These are phyloP conservation scores for Aspergillus haitiensis DNA, from an alignment of 495 filamentous ascomycete genomes.

Conservation along the genomic window DNA sequence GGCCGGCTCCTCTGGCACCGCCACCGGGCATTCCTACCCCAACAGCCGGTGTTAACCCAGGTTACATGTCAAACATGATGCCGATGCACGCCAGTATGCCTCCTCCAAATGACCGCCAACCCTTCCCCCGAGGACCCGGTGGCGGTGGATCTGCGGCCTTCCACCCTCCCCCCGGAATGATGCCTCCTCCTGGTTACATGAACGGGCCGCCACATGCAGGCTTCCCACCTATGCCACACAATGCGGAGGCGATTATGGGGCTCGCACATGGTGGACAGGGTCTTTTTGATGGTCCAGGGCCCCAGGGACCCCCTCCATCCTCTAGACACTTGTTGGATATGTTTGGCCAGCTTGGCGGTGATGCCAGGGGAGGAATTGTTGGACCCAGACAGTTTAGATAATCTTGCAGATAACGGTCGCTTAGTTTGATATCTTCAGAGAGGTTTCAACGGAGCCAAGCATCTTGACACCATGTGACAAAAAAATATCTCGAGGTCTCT, in stretches of 20 bases:
- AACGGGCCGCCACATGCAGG: constrained; percentile 47
- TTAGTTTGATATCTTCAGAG: neutral
- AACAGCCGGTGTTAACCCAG: constrained; percentile 40
- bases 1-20: constrained; percentile 42
- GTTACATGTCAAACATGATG: constrained; percentile 48
- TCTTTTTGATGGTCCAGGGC: constrained; percentile 43
- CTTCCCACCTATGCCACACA: constrained; percentile 49
- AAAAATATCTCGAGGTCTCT: neutral
- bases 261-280: constrained; percentile 36
- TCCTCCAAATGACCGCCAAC: constrained; percentile 40
- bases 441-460: neutral
- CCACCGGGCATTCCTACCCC: constrained; percentile 50
- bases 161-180: constrained; percentile 48
- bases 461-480: neutral
- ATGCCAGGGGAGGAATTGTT: constrained; percentile 43
- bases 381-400: constrained; percentile 45
- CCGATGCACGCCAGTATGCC: constrained; percentile 43
- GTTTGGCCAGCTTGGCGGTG: constrained; percentile 45
- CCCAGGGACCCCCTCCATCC: constrained; percentile 44
- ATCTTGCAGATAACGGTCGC: neutral
- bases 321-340: constrained; percentile 48
- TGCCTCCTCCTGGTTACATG: constrained; percentile 54
- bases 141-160: constrained; percentile 24
- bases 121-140: constrained; percentile 38
- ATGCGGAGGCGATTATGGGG: constrained; percentile 46